Conservation (phyloP, 140 eudicot species). For the Cichorium intybus region DNA sequence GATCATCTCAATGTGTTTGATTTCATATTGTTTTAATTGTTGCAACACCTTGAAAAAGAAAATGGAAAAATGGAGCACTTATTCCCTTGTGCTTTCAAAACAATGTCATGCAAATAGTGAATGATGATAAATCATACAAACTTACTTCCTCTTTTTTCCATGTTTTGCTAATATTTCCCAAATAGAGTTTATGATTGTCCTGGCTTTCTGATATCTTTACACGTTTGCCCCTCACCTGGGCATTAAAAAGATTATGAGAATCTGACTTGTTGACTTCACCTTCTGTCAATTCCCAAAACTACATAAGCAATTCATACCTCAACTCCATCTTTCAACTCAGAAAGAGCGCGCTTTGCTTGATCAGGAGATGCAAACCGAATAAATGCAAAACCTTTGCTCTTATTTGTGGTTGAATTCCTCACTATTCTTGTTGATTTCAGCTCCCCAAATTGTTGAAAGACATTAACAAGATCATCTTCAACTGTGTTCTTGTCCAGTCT, state of each 20-base stretch:
- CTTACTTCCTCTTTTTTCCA: slow-evolving; percentile 53
- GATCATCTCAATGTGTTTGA: slow-evolving; percentile 29
- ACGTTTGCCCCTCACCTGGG: slow-evolving; percentile 48
- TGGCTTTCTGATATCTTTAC: slow-evolving; percentile 44
- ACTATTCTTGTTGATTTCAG: slow-evolving; percentile 35
- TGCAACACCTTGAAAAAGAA: slow-evolving; percentile 36
- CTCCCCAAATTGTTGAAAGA: slow-evolving; percentile 43
- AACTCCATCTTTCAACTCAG: slow-evolving; percentile 49
- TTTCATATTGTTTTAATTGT: slow-evolving; percentile 37
- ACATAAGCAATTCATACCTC: slow-evolving; percentile 34
- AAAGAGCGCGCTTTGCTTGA: slow-evolving; percentile 41
- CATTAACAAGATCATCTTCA: slow-evolving; percentile 46
- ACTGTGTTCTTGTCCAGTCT: slow-evolving; percentile 37
- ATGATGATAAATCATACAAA: slow-evolving; percentile 8
- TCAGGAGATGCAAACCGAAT: slow-evolving; percentile 38
- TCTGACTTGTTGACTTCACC: slow-evolving; percentile 8
- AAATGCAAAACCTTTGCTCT: slow-evolving; percentile 50
- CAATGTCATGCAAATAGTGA: slow-evolving; percentile 10
- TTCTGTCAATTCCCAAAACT: background rate
- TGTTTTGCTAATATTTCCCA: slow-evolving; percentile 49
- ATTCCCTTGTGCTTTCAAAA: slow-evolving; percentile 7
- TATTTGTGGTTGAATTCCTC: slow-evolving; percentile 35
- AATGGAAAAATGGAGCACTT: slow-evolving; percentile 2
- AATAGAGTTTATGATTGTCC: slow-evolving; percentile 38
- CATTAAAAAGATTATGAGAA: slow-evolving; percentile 4